Evolutionary conservation across 257 asterid genomes (phyloP), one percentile per base, ranked within the genome.

Genomic region (Nyctanthes arbortristis): DNA sequence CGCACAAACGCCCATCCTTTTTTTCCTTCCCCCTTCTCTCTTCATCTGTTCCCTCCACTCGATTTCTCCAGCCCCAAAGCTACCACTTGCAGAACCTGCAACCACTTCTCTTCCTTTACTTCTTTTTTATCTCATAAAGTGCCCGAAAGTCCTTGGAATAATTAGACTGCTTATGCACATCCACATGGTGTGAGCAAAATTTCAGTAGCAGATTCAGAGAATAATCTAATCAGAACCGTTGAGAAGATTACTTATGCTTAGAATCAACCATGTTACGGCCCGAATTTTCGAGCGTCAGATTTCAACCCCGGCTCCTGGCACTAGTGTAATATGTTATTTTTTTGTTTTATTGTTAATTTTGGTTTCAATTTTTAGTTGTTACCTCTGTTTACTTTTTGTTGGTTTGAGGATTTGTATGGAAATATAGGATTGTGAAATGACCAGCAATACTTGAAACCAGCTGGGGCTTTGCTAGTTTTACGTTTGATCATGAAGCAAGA

Each of bases 271-370:
- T 86, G 93, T 94, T 72, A 82, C 99, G 77, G 97, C 96, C 82
- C 84, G 99, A 82, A 76, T 94, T 73, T 94, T 94, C 84, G 85
- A 89, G 87, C 99, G 99, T 82, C 97, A 94, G 89, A 89, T 89
- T 81, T 81, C 82, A 47, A 77, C 83, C 67, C 96, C 99, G 71
- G 84, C 92, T 82, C 97, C 99, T 72, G 97, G 97, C 76, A 88
- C 99, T 79, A 77, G 86, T 65, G 97, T 94, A 91, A n/a, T n/a
- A n/a, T n/a, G n/a, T n/a, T 36, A 76, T 68, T 69, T 24, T 57
- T 31, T 33, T 57, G 43, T 49, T 22, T 52, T 36, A n/a, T 70
- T 37, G 63, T 27, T 43, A 62, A 66, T 62, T 6, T 35, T 43
- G 3, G 66, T 40, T 67, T 36, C n/a, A n/a, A n/a, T 12, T 14